Conservation (phyloP, 1,284 basidiomycete species). For the Cryptococcus hybrid region DNA sequence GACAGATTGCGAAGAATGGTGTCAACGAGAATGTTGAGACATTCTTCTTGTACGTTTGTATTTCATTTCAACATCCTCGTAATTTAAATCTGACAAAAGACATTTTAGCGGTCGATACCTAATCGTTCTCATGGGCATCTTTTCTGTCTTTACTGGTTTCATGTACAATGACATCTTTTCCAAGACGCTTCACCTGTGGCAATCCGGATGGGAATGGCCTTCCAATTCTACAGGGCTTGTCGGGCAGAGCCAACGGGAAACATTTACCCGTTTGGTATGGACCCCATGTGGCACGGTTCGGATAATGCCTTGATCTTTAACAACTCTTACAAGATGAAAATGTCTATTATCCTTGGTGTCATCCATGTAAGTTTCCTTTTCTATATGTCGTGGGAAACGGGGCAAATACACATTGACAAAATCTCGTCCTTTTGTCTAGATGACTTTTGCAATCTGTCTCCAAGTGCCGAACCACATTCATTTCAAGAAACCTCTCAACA, state of each 20-base stretch:
- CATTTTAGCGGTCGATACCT: constrained; percentile 85
- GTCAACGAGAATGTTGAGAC: constrained; percentile 78
- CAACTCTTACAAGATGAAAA: constrained; percentile 99
- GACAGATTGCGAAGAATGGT: constrained; percentile 69
- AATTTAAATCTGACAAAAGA: constrained; percentile 6
- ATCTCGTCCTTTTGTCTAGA: constrained; percentile 56
- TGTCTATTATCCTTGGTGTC: constrained; percentile 96
- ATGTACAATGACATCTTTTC: constrained; percentile 99
- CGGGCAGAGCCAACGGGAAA: constrained; percentile 61
- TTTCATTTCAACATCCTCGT: neutral
- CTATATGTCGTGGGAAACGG: neutral
- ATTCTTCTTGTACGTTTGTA: constrained; percentile 82
- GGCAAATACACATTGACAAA: too few relatives aligned
- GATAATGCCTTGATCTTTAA: constrained; percentile 92
- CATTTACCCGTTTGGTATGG: constrained; percentile 89
- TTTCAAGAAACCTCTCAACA: constrained; percentile 81
- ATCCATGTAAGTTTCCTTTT: constrained; percentile 69
- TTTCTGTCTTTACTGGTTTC: constrained; percentile 94
- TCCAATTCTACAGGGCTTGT: constrained; percentile 56
- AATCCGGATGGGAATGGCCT: constrained; percentile 85
- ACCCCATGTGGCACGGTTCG: constrained; percentile 93
- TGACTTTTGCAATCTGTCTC: constrained; percentile 96
- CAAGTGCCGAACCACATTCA: constrained; percentile 93
- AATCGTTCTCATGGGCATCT: constrained; percentile 93
- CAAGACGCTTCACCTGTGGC: constrained; percentile 82